phyloP scores from a whole-genome alignment of 179 eudicot species.

The Nepenthes alata region DNA sequence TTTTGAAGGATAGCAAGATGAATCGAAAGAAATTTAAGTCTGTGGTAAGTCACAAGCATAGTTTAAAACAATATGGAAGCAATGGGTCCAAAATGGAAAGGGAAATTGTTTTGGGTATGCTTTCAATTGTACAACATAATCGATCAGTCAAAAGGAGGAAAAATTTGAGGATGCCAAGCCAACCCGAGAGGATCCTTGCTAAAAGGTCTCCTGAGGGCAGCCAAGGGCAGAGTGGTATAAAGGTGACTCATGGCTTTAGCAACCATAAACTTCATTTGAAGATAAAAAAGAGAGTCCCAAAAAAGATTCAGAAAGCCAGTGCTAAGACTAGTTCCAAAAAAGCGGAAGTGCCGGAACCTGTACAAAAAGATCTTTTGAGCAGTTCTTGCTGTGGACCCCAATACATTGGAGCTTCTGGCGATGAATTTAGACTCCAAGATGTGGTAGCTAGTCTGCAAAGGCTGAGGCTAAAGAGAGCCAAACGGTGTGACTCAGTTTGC shows the following conservation, averaged over 20 bases:
- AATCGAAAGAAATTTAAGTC: conserved; percentile 14
- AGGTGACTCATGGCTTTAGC: conserved; percentile 5
- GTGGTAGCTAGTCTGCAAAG: conserved; percentile 10
- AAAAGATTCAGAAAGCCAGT: conserved; percentile 15
- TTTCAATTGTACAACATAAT: conserved; percentile 11
- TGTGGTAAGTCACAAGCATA: conserved; percentile 9
- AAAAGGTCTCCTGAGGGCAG: conserved; percentile 12
- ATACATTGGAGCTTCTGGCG: conserved; percentile 16
- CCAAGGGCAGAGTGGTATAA: conserved; percentile 6
- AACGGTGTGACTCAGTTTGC: conserved; percentile 33
- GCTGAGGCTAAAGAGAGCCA: conserved; percentile 22
- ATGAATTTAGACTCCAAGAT: conserved; percentile 15
- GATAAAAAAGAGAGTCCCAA: conserved; percentile 17
- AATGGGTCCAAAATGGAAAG: conserved; percentile 12
- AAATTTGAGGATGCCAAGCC: conserved; percentile 10
- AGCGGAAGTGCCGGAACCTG: conserved; percentile 6
- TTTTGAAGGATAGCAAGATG: conserved; percentile 13
- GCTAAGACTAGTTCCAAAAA: conserved; percentile 11
- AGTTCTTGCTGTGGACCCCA: conserved; percentile 5
- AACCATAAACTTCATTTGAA: conserved; percentile 18
- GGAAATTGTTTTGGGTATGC: conserved; percentile 7
- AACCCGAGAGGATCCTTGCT: conserved; percentile 15
- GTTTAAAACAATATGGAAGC: conserved; percentile 8
- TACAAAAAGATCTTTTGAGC: conserved; percentile 1
- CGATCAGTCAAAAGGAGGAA: conserved; percentile 13